phyloP scores from a whole-genome alignment of 2,329 filamentous ascomycete genomes.

The Coniochaeta hoffmannii region DNA sequence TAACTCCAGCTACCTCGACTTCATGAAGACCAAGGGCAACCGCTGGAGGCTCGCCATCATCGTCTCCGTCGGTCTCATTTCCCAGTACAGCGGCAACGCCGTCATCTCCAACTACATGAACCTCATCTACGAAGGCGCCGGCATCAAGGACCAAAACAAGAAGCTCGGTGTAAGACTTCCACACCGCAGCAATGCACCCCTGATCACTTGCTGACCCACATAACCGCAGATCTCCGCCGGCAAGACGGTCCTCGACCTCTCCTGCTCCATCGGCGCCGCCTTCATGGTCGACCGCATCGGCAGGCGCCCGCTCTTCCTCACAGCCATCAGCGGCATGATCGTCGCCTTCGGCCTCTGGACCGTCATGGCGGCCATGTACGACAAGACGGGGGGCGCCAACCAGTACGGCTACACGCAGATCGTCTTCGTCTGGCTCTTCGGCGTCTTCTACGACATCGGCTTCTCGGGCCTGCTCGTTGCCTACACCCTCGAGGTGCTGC shows the following conservation, averaged over 20 bases:
- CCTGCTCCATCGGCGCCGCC: slow-evolving; percentile 47
- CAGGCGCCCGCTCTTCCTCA: slow-evolving; percentile 45
- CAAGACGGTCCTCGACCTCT: slow-evolving; percentile 51
- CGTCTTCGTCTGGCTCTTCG: slow-evolving; percentile 52
- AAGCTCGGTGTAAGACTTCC: slow-evolving; percentile 34
- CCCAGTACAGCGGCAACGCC: slow-evolving; percentile 61
- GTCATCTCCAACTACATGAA: slow-evolving; percentile 62
- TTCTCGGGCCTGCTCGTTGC: slow-evolving; percentile 51
- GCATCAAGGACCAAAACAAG: slow-evolving; percentile 48
- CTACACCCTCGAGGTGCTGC: slow-evolving; percentile 52
- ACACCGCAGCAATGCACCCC: not conserved
- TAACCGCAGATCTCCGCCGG: slow-evolving; percentile 36
- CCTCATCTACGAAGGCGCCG: slow-evolving; percentile 52
- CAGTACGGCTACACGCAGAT: slow-evolving; percentile 32
- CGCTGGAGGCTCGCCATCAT: slow-evolving; percentile 55
- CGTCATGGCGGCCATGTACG: slow-evolving; percentile 43
- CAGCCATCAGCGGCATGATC: slow-evolving; percentile 38
- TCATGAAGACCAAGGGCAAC: slow-evolving; percentile 56
- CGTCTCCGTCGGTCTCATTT: slow-evolving; percentile 57
- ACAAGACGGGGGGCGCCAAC: slow-evolving; percentile 32
- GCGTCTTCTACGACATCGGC: slow-evolving; percentile 51
- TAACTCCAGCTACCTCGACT: slow-evolving; percentile 49
- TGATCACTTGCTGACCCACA: not conserved
- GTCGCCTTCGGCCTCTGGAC: slow-evolving; percentile 42
- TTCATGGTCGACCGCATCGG: slow-evolving; percentile 42